Evolutionary conservation across 1,139 yeast species (phyloP).

Genomic region (Kurtzmaniella quercitrusa): DNA sequence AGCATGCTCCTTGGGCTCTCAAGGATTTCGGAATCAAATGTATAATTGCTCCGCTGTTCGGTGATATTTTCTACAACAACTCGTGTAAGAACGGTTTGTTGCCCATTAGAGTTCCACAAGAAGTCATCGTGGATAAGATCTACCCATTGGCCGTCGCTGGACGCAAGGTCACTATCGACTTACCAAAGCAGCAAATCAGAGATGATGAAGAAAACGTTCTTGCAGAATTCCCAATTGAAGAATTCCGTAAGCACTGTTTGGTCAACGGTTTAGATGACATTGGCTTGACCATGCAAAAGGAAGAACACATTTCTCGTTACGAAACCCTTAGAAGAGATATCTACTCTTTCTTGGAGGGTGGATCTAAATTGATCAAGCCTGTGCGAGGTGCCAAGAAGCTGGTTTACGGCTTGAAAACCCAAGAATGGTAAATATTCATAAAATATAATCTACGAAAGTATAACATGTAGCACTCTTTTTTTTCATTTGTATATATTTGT

Average conservation of each 20-base stretch:
- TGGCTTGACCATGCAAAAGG: constrained; percentile 91
- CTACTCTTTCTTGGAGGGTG: constrained; percentile 91
- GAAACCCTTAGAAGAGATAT: constrained; percentile 72
- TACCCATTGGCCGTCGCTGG: constrained; percentile 79
- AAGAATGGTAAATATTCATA: constrained; percentile 58
- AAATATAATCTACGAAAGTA: constrained; percentile 2
- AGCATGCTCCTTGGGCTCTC: constrained; percentile 99
- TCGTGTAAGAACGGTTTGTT: constrained; percentile 92
- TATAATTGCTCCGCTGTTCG: constrained; percentile 95
- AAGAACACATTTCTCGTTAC: constrained; percentile 64
- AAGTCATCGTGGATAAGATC: constrained; percentile 63
- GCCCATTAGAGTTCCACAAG: constrained; percentile 84
- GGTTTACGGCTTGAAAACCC: constrained; percentile 64
- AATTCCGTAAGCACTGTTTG: constrained; percentile 90
- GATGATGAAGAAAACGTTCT: constrained; percentile 64
- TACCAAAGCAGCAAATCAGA: constrained; percentile 78
- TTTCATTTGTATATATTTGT: not conserved
- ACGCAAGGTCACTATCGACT: constrained; percentile 68
- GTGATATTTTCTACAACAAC: constrained; percentile 96
- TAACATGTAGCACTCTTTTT: no score
- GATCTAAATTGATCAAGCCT: constrained; percentile 64
- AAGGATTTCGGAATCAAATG: constrained; percentile 95
- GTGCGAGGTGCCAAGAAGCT: constrained; percentile 68
- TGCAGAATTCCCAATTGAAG: constrained; percentile 82
- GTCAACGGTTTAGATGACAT: constrained; percentile 94